These are phyloP conservation scores for Boletus mariae DNA, from an alignment of 1,284 basidiomycete genomes.

Conservation along the genomic window DNA sequence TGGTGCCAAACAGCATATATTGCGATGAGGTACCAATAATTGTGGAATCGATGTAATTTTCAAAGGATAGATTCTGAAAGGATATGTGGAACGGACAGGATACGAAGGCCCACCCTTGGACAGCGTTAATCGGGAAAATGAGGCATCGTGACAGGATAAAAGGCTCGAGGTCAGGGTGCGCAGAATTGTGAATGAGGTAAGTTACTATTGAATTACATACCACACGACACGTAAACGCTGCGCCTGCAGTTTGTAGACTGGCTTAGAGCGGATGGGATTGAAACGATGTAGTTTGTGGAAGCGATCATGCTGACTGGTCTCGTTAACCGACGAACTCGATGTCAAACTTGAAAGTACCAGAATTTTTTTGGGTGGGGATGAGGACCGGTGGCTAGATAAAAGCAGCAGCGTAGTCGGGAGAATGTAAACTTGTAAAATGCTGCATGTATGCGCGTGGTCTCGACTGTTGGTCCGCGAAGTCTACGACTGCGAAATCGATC, in stretches of 20 bases:
- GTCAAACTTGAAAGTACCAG: not conserved
- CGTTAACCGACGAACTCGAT: not conserved
- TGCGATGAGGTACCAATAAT: not conserved
- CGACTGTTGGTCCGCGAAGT: not conserved
- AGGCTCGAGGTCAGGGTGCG: not conserved
- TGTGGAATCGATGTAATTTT: not conserved
- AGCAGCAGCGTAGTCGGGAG: not conserved
- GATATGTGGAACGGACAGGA: not conserved
- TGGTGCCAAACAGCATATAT: not conserved
- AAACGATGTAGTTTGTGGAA: constrained; percentile 1
- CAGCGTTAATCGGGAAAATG: not conserved
- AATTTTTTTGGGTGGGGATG: not conserved
- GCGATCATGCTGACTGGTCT: not conserved
- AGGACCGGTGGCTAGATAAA: not conserved
- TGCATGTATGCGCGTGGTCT: not conserved
- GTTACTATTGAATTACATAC: not conserved
- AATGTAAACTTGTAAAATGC: not conserved
- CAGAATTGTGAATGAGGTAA: constrained; percentile 1
- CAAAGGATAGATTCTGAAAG: not conserved
- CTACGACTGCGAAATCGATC: not conserved
- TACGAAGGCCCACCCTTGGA: not conserved
- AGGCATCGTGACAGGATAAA: not conserved
- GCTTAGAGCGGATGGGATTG: not conserved
- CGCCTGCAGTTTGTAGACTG: not conserved
- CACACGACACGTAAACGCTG: not conserved